Percentiles rank a stretch among this genome's conserved stretches.
phyloP scores from a whole-genome alignment of 345 rosid species.

The Eucalyptus grandis region DNA sequence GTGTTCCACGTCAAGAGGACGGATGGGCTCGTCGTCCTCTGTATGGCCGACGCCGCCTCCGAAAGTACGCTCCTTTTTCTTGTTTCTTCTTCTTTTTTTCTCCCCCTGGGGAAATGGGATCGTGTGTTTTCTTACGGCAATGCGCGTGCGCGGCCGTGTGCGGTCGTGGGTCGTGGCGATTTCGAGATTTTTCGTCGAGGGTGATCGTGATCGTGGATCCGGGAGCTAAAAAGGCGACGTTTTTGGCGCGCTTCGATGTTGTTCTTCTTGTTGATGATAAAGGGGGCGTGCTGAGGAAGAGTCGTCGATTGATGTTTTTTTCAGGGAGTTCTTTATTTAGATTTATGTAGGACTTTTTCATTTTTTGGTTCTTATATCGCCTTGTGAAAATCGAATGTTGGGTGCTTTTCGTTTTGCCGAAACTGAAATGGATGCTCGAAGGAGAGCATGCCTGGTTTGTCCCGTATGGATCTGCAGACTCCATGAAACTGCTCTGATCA shows the following conservation, averaged over 20 bases:
- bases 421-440: background rate
- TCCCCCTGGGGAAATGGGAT: background rate
- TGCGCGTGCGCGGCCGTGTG: background rate
- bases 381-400: background rate
- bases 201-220: background rate
- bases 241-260: background rate
- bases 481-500: background rate
- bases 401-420: background rate
- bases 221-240: background rate
- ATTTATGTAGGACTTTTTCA: background rate
- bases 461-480: background rate
- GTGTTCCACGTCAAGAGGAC: slow-evolving; percentile 38
- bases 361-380: background rate
- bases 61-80: slow-evolving; percentile 2
- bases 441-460: background rate
- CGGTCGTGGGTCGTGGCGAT: background rate
- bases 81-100: background rate
- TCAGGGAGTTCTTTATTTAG: background rate
- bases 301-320: background rate
- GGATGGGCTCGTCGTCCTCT: slow-evolving; percentile 35
- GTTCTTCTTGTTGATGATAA: background rate
- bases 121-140: background rate
- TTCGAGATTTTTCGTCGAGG: background rate
- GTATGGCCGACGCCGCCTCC: slow-evolving; percentile 30
- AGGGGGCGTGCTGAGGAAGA: background rate